These are phyloP conservation scores for Corchorus capsularis DNA, from an alignment of 345 rosid genomes.

Conservation along the genomic window DNA sequence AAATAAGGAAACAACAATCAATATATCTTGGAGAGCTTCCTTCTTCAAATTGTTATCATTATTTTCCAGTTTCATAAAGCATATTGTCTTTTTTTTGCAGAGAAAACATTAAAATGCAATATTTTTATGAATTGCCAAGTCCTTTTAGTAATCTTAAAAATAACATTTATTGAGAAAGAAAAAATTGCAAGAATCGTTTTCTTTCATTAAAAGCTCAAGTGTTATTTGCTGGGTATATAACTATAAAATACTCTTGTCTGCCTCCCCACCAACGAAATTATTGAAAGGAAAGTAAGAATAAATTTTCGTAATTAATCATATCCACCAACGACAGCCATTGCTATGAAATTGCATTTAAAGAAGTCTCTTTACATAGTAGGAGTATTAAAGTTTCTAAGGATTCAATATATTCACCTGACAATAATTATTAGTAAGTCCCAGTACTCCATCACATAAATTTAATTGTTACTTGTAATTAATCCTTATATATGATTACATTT, in stretches of 20 bases:
- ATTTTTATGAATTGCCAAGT: neutral
- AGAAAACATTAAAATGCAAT: neutral
- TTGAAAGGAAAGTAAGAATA: constrained; percentile 17
- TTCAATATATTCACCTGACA: constrained; percentile 14
- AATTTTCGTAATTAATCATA: constrained; percentile 31
- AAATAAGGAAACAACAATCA: neutral
- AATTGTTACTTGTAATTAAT: neutral
- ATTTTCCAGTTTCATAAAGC: neutral
- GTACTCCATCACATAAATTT: neutral
- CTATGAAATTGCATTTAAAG: constrained; percentile 30
- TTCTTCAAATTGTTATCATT: neutral
- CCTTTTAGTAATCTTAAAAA: neutral
- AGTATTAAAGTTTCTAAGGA: constrained; percentile 16
- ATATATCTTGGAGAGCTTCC: neutral
- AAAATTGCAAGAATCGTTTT: constrained; percentile 8
- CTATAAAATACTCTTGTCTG: constrained; percentile 19
- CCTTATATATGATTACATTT: neutral
- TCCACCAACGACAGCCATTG: constrained; percentile 12
- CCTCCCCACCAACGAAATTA: constrained; percentile 23
- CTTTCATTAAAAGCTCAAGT: constrained; percentile 26
- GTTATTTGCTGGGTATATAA: constrained; percentile 4
- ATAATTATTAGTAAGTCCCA: constrained; percentile 11
- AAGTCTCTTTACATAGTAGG: constrained; percentile 18
- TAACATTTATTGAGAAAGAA: neutral
- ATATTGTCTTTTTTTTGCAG: neutral